Evolutionary conservation across 148 eudicot species (phyloP), one percentile per base, ranked within the genome.

Genomic region (Suaeda aralocaspica): DNA sequence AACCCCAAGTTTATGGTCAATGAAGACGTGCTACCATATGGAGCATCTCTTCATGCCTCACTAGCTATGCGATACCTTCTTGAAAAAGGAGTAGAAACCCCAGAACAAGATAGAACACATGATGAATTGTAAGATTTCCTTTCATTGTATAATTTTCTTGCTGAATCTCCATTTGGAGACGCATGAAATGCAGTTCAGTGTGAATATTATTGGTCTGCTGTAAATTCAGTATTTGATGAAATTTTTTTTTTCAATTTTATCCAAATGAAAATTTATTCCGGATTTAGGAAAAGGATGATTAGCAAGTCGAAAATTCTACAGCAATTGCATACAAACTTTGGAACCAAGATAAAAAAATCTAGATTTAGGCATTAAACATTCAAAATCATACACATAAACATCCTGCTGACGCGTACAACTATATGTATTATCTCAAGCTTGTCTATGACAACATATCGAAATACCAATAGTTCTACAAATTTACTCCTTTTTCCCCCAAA

Each of bases 31-130:
- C 85, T 88, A 68, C 89, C 93, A 19, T 84, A 86, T 26, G 96
- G 96, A 2, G 92, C 91, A 12, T 81, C 96, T 39, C 78, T 91
- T 55, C 93, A 91, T 30, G 96, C 96, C 52, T 90, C 93, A 28
- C 70, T 90, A 69, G 99, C 91, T 46, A 72, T 82, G 31, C 67
- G 81, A 29, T 91, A 91, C 67, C 86, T 94, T 77, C 65, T 78
- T 36, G 87, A 89, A 65, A 66, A 62, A 66, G 79, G 79, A 63
- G 44, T 62, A 2, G 68, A 65, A 63, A 76, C 48, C 48, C 42
- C 64, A 12, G 13, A 29, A 15, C 14, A n/a, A 67, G 75, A 65
- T 50, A 73, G 25, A 9, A 41, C 61, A 53, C 76, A 44, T 41
- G 98, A 93, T 68, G 96, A 93, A 67, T 72, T 93, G 72, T 93